A percentile compares a stretch with the other conserved stretches of the same genome.
Evolutionary conservation across 306 rosid genomes (phyloP).

Genomic region (Cucumis hystrix): DNA sequence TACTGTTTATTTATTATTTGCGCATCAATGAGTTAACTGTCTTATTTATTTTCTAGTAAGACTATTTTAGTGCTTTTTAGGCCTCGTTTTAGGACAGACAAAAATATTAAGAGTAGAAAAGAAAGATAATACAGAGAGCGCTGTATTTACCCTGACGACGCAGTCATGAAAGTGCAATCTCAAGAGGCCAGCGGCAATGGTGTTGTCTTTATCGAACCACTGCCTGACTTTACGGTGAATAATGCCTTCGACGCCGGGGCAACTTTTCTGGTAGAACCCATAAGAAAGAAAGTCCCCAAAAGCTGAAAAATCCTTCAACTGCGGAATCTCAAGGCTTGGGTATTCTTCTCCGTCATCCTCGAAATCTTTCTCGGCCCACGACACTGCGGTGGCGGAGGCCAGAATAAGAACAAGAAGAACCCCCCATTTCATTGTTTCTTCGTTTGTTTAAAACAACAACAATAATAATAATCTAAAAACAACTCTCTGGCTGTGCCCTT

Average conservation of each 20-base stretch:
- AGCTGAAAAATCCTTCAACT: slow-evolving; percentile 10
- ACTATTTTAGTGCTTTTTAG: no score
- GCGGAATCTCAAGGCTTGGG: slow-evolving; percentile 27
- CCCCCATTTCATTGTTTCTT: not conserved
- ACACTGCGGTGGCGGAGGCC: slow-evolving; percentile 8
- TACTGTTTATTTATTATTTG: no score
- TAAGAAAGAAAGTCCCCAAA: slow-evolving; percentile 37
- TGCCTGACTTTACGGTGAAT: slow-evolving; percentile 31
- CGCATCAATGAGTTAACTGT: no score
- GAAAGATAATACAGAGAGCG: not conserved
- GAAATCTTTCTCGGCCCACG: not conserved
- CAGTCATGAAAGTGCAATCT: slow-evolving; percentile 90
- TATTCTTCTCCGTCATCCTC: slow-evolving; percentile 1
- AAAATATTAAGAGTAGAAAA: not conserved
- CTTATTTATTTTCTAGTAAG: no score
- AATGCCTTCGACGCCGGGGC: slow-evolving; percentile 53
- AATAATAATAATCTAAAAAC: not conserved
- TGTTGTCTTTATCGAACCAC: slow-evolving; percentile 40
- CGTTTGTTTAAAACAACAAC: no score
- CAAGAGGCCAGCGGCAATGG: slow-evolving; percentile 51
- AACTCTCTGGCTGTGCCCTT: not conserved
- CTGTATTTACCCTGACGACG: slow-evolving; percentile 35
- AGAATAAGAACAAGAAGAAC: slow-evolving; percentile 15
- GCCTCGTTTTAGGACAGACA: not conserved
- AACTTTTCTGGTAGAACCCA: slow-evolving; percentile 34